These are phyloP conservation scores for Irpex lacteus DNA, from an alignment of 1,284 basidiomycete species.

Conservation along the genomic window DNA sequence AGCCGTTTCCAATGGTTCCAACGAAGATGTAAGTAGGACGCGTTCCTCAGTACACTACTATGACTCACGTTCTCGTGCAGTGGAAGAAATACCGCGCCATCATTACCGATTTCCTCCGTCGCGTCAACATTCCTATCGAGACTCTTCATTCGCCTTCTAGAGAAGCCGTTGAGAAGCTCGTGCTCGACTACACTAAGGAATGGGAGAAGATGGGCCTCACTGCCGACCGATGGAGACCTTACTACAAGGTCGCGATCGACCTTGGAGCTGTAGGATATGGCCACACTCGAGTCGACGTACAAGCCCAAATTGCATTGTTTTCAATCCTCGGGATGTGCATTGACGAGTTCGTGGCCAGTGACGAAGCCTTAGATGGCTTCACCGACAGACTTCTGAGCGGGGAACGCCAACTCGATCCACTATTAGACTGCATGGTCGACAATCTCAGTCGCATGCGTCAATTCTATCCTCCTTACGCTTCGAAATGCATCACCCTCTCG, in stretches of 20 bases:
- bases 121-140: background rate
- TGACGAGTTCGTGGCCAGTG: constrained; percentile 8
- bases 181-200: background rate
- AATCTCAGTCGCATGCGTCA: background rate
- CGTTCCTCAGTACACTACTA: too few relatives aligned
- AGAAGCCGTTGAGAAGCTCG: background rate
- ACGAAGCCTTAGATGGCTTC: constrained; percentile 8
- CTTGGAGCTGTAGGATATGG: constrained; percentile 5
- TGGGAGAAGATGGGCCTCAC: background rate
- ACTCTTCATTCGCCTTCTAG: background rate
- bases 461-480: constrained; percentile 5
- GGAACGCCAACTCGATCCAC: constrained; percentile 6
- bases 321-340: constrained; percentile 7
- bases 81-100: background rate
- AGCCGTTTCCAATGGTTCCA: too few relatives aligned
- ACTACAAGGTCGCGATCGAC: background rate
- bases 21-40: too few relatives aligned
- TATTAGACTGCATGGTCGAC: constrained; percentile 7
- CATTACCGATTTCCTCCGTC: background rate
- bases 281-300: constrained; percentile 9
- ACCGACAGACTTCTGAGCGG: constrained; percentile 6
- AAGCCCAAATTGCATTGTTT: constrained; percentile 11
- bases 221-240: background rate
- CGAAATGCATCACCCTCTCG: background rate
- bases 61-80: background rate